Conservation (phyloP, 345 rosid species). For the Psidium friedrichsthalianum region DNA sequence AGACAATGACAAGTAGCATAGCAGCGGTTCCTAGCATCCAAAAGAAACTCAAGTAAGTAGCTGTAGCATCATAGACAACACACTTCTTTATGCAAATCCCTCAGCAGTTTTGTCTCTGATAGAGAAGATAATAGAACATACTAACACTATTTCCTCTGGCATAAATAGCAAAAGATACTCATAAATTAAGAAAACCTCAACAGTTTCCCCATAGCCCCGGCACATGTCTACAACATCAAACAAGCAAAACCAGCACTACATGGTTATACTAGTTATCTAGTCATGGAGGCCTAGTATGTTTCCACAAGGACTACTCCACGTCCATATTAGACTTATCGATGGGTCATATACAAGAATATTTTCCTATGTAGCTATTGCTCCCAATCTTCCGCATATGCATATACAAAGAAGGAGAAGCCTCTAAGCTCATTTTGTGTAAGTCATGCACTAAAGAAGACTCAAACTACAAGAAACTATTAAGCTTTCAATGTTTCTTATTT, state of each 20-base stretch:
- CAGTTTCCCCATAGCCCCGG: not conserved
- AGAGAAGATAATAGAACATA: not conserved
- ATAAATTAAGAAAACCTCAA: not conserved
- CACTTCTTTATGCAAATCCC: not conserved
- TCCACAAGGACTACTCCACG: not conserved
- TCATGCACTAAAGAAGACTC: not conserved
- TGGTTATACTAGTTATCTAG: not conserved
- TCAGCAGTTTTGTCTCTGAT: not conserved
- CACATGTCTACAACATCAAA: not conserved
- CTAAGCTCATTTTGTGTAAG: not conserved
- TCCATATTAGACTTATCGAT: not conserved
- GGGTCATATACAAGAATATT: not conserved
- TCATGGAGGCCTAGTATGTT: not conserved
- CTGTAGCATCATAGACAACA: not conserved
- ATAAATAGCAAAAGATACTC: not conserved
- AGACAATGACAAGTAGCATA: conserved; percentile 77
- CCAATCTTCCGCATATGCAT: not conserved
- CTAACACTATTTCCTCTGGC: not conserved
- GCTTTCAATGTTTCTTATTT: not conserved
- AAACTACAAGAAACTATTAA: not conserved
- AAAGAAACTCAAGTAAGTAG: not conserved
- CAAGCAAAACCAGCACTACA: not conserved
- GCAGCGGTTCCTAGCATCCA: conserved; percentile 65
- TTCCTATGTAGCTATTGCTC: not conserved
- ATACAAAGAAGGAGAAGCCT: not conserved